Evolutionary conservation across 2,329 filamentous ascomycete genomes (phyloP).

Genomic region (Neospermospora avenae): DNA sequence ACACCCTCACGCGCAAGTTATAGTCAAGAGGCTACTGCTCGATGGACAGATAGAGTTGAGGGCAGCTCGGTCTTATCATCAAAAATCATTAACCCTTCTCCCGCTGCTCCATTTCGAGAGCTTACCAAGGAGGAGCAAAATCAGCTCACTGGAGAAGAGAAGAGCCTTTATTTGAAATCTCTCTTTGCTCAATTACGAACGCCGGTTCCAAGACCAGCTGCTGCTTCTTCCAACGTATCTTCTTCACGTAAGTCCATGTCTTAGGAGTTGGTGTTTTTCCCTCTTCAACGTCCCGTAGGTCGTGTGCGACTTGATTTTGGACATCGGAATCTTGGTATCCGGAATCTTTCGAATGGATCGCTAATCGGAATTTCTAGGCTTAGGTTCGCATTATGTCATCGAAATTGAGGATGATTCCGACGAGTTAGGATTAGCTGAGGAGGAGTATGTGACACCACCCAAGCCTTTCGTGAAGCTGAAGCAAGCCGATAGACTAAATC

Average conservation of each 20-base stretch:
- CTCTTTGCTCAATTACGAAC: background rate
- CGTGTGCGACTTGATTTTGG: too few species aligned
- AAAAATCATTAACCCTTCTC: background rate
- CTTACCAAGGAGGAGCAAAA: background rate
- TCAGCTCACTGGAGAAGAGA: background rate
- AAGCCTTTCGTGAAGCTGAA: background rate
- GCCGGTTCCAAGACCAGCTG: background rate
- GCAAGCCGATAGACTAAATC: background rate
- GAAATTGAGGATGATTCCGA: background rate
- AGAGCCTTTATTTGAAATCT: background rate
- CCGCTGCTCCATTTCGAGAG: background rate
- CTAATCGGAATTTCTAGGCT: too few species aligned
- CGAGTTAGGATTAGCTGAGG: background rate
- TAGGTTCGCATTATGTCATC: too few species aligned
- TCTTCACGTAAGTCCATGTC: background rate
- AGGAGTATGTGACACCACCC: background rate
- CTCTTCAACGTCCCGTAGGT: too few species aligned
- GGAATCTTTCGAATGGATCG: too few species aligned
- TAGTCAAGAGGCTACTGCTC: background rate
- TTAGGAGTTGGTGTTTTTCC: too few species aligned
- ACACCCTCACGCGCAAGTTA: background rate
- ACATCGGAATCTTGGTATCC: too few species aligned
- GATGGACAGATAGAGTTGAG: background rate
- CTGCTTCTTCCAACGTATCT: background rate
- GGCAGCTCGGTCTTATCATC: background rate